These are phyloP conservation scores for Echria macrotheca DNA, from an alignment of 495 filamentous ascomycete genomes.

Conservation along the genomic window DNA sequence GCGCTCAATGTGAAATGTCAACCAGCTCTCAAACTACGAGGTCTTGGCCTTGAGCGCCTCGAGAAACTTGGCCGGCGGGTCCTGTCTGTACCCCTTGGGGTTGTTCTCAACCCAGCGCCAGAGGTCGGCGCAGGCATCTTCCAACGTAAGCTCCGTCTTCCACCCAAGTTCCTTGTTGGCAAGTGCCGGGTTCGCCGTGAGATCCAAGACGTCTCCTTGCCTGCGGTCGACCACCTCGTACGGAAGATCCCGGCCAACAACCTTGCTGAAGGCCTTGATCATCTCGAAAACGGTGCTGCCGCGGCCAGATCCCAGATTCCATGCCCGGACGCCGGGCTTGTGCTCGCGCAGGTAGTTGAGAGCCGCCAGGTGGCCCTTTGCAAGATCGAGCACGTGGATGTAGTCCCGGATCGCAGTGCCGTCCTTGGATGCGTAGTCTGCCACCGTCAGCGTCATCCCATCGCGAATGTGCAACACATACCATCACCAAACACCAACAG, in stretches of 20 bases:
- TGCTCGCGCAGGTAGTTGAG: constrained; percentile 86
- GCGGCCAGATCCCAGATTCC: constrained; percentile 95
- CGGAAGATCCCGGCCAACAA: constrained; percentile 76
- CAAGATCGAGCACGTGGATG: constrained; percentile 84
- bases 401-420: constrained; percentile 70
- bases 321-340: constrained; percentile 88
- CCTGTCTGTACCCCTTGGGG: constrained; percentile 86
- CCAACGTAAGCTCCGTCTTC: constrained; percentile 85
- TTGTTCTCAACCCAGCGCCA: constrained; percentile 97
- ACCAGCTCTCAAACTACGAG: constrained; percentile 3
- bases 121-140: constrained; percentile 87
- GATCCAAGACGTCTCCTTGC: constrained; percentile 85
- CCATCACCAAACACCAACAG: constrained; percentile 90
- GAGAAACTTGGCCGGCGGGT: constrained; percentile 78
- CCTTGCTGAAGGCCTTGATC: constrained; percentile 85
- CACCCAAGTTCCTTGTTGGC: constrained; percentile 86
- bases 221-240: constrained; percentile 83
- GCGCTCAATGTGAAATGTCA: background rate
- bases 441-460: background rate
- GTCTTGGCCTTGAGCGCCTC: constrained; percentile 55
- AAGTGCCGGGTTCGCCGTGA: constrained; percentile 83
- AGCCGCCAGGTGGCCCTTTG: constrained; percentile 82
- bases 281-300: constrained; percentile 97
- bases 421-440: constrained; percentile 86
- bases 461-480: constrained; percentile 48